Evolutionary conservation across 1,139 yeast genomes (phyloP), one percentile per base, ranked within the genome.

Genomic region (Yamadazyma jaroonii): DNA sequence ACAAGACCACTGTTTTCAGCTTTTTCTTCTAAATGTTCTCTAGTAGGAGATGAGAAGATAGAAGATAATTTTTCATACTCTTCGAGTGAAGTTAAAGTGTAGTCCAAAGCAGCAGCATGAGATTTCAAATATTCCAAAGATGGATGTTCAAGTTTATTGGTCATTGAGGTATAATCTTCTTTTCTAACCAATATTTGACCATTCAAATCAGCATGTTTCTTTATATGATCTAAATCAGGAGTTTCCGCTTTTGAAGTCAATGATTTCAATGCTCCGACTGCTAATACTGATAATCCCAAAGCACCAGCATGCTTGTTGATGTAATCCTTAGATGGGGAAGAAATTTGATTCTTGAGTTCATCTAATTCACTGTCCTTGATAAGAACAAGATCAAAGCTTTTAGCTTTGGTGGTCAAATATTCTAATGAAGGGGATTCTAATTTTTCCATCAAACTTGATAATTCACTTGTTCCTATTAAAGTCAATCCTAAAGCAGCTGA

Each of bases 1-100:
- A 59, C 57, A 27, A 67, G 48, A 6, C 66, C 68, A 15, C 56
- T 55, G 12, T 56, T 43, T 33, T 53, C 55, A 1, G 73, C 73
- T 35, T 57, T 57, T 15, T 55, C 60, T 33, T 56, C 58, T 23
- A 68, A 48, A 33, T 64, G 67, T 29, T 62, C 67, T 29, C 59
- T 48, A 1, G 67, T 49, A n/a, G 74, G 73, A 5, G 62, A 44
- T 7, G 60, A 45, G 20, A 57, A 53, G 29, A 58, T 48, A 10
- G 57, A 51, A 0, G 57, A 55, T 25, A 67, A 48, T 14, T 58
- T 54, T 4, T 52, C 49, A 32, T 56, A 57, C 20, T 61, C 62
- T 2, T 43, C 48, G 22, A 45, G 46, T 9, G 58, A 41, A 4
- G 65, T 49, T 27, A 62, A 28, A 0, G 55, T 50, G 29, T 48